Percentiles rank a stretch among this genome's conserved stretches.
Evolutionary conservation across 495 filamentous ascomycete species (phyloP).

Genomic region (Podospora appendiculata): DNA sequence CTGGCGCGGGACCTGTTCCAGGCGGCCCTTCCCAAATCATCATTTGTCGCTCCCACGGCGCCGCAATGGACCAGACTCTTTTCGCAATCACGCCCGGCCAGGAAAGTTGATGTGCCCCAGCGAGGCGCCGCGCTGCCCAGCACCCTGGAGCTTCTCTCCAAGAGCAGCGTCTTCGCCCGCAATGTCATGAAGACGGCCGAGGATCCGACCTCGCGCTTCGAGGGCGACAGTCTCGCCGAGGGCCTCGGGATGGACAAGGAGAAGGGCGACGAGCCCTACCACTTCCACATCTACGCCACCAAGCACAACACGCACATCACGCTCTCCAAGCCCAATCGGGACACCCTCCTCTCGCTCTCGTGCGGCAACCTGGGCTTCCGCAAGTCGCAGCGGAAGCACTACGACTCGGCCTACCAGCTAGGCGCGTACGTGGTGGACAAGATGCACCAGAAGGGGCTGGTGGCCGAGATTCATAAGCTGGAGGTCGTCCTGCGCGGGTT

Average conservation of each 20-base stretch:
- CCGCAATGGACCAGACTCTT: conserved; percentile 34
- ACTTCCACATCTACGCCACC: conserved; percentile 76
- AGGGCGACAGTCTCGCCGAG: conserved; percentile 6
- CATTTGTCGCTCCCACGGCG: conserved; percentile 11
- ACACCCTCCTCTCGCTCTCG: conserved; percentile 65
- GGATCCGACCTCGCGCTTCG: not conserved
- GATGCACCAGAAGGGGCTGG: conserved; percentile 65
- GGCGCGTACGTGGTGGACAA: conserved; percentile 67
- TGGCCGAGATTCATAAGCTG: conserved; percentile 52
- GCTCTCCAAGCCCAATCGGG: conserved; percentile 69
- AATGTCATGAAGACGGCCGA: not conserved
- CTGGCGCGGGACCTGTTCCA: conserved; percentile 33
- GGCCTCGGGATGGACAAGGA: conserved; percentile 12
- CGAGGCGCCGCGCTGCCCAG: conserved; percentile 1
- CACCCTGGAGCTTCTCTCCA: not conserved
- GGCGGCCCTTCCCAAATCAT: conserved; percentile 15
- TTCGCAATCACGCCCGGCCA: conserved; percentile 22
- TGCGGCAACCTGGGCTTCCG: conserved; percentile 81
- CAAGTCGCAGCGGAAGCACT: conserved; percentile 67
- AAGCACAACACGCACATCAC: conserved; percentile 95
- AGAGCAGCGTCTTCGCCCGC: not conserved
- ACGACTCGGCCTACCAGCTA: conserved; percentile 92
- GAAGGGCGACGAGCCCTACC: conserved; percentile 50
- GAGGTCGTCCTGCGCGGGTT: conserved; percentile 80
- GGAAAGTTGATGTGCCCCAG: not conserved